Percentiles rank a stretch among this genome's conserved stretches.
phyloP scores from a whole-genome alignment of 2,329 filamentous ascomycete genomes.

The Periconia macrospinosa region DNA sequence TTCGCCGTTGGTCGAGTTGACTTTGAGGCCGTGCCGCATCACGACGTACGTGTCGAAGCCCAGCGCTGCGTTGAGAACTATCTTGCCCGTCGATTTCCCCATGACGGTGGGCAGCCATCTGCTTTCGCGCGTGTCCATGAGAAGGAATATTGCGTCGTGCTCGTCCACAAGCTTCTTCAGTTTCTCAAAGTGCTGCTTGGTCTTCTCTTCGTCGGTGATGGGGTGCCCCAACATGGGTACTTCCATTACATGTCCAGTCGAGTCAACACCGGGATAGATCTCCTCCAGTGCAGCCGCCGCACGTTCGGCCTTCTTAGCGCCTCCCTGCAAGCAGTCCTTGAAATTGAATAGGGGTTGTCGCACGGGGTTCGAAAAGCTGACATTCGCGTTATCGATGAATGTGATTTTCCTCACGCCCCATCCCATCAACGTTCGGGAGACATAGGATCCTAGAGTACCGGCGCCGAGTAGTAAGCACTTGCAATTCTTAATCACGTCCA shows the following conservation, averaged over 20 bases:
- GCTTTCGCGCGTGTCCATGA: conserved; percentile 95
- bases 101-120: conserved; percentile 96
- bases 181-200: conserved; percentile 73
- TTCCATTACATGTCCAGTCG: conserved; percentile 75
- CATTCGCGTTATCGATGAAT: conserved; percentile 89
- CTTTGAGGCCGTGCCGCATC: conserved; percentile 84
- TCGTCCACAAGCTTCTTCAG: conserved; percentile 74
- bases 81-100: conserved; percentile 88
- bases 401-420: conserved; percentile 97
- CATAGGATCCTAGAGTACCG: conserved; percentile 91
- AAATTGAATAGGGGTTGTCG: conserved; percentile 92
- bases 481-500: conserved; percentile 85
- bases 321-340: conserved; percentile 83
- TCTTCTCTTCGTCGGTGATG: conserved; percentile 70
- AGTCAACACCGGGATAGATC: conserved; percentile 89
- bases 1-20: conserved; percentile 45
- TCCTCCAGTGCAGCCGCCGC: conserved; percentile 79
- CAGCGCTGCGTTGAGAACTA: conserved; percentile 94
- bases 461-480: conserved; percentile 90
- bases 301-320: conserved; percentile 77
- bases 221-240: conserved; percentile 97
- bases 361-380: conserved; percentile 96
- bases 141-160: conserved; percentile 91
- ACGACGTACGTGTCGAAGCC: conserved; percentile 97
- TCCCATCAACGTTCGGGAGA: conserved; percentile 86